Evolutionary conservation across 2,329 filamentous ascomycete species (phyloP).

Genomic region (Penicillium crustosum): DNA sequence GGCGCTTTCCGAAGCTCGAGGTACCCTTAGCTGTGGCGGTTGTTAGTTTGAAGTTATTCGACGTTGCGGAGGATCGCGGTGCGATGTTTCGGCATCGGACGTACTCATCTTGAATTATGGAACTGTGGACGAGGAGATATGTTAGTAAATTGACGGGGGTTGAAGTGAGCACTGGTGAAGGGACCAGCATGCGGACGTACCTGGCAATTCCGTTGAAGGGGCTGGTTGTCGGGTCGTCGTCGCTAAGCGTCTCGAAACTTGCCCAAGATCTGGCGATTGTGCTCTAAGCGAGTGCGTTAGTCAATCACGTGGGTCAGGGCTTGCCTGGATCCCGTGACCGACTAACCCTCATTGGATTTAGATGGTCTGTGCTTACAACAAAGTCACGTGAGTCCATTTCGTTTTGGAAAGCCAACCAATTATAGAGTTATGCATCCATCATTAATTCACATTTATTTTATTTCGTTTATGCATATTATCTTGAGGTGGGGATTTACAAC

Average conservation of each 20-base stretch:
- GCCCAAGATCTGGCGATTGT: conserved; percentile 33
- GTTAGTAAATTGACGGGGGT: conserved; percentile 25
- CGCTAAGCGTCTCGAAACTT: conserved; percentile 45
- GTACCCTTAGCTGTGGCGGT: conserved; percentile 65
- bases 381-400: neutral
- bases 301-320: conserved; percentile 29
- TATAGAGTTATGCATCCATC: neutral
- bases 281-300: conserved; percentile 45
- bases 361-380: neutral
- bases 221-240: conserved; percentile 49
- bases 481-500: neutral
- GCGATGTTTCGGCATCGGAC: conserved; percentile 37
- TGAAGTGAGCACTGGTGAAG: conserved; percentile 5
- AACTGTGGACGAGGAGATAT: conserved; percentile 32
- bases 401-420: neutral
- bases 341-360: neutral
- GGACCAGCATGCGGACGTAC: conserved; percentile 32
- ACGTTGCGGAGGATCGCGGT: conserved; percentile 24
- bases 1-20: conserved; percentile 74
- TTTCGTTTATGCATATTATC: neutral
- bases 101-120: conserved; percentile 61
- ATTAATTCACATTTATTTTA: neutral
- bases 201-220: conserved; percentile 49
- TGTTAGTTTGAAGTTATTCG: conserved; percentile 45
- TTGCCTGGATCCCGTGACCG: conserved; percentile 34